Base-by-base conservation (phyloP, 1,284 basidiomycete species). In the Heterobasidion parviporum region DNA sequence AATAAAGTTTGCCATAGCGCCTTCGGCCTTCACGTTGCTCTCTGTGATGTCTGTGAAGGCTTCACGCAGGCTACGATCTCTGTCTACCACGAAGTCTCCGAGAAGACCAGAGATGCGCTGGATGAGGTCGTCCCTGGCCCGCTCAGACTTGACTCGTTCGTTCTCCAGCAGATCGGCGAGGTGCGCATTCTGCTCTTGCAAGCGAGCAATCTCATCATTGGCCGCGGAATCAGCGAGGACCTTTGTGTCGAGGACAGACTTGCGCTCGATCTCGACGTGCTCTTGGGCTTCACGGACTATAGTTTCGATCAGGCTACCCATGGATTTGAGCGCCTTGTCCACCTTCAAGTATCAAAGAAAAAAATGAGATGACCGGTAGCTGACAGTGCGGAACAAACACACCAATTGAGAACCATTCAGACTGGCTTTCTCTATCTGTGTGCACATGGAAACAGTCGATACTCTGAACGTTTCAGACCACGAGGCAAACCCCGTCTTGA, bases 131-230 rank as follows among this genome's bases (percentile, higher is more conserved):
- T 85, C 82, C 60, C 85, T 87, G 2, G 88, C 80, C 53, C 77
- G 79, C 33, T 83, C 79, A 0, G 84, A 79, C 60, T 82, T 87
- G 6, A 70, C 65, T 65, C 79, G 82, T 69, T 95, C 90, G 5
- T 79, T 71, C 59, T 84, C 79, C 3, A 95, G 71, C 58, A 92
- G 72, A 26, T 75, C 74, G 1, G 72, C 69, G 34, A 97, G 75
- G 1, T 78, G 68, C n/a, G 75, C 74, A 64, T 95, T 95, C 66
- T 94, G 92, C 51, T 80, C 73, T 57, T 79, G 79, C 18, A 96
- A 73, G 26, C 83, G 81, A 1, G 71, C 65, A 36, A 91, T 78
- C 72, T 94, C 89, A 6, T 76, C 70, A 16, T 77, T 71, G 0
- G 80, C 77, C 3, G 81, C 75, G 49, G 73, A 73, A 10, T 80